Percentiles rank a stretch among this genome's conserved stretches.
Evolutionary conservation across 2,329 filamentous ascomycete species (phyloP).

Genomic region (Dothiorella sarmentorum): DNA sequence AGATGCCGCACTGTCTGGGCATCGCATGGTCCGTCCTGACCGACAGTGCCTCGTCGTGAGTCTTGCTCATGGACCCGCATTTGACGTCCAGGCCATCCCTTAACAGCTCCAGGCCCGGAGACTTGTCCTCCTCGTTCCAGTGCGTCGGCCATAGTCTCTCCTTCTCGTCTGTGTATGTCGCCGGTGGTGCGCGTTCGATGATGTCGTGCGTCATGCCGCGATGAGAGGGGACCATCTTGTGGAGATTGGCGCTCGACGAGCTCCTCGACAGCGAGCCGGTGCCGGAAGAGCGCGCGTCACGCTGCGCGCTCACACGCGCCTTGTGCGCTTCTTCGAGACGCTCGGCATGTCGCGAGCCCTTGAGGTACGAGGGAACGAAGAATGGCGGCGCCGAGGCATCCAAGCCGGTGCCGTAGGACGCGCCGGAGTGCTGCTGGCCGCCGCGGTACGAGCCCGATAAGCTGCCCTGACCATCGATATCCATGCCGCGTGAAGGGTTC

Average conservation of each 20-base stretch:
- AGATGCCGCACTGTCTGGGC: slow-evolving; percentile 85
- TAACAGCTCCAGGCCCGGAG: slow-evolving; percentile 67
- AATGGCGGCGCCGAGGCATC: slow-evolving; percentile 49
- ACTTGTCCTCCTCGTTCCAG: slow-evolving; percentile 81
- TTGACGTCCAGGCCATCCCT: slow-evolving; percentile 70
- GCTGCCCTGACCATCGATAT: slow-evolving; percentile 24
- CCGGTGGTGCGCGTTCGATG: slow-evolving; percentile 65
- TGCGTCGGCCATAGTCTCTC: slow-evolving; percentile 61
- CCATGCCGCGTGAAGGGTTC: slow-evolving; percentile 39
- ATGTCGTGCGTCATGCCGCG: slow-evolving; percentile 80
- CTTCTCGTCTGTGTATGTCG: slow-evolving; percentile 11
- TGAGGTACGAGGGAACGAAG: slow-evolving; percentile 82
- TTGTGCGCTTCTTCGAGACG: slow-evolving; percentile 67
- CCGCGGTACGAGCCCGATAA: slow-evolving; percentile 2
- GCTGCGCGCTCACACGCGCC: slow-evolving; percentile 42
- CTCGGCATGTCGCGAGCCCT: slow-evolving; percentile 72
- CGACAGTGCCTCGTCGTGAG: slow-evolving; percentile 71
- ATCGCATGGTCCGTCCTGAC: slow-evolving; percentile 83
- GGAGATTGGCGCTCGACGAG: slow-evolving; percentile 56
- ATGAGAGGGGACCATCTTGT: slow-evolving; percentile 63
- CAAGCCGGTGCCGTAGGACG: slow-evolving; percentile 25
- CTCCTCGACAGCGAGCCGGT: slow-evolving; percentile 52
- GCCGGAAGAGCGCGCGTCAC: slow-evolving; percentile 43
- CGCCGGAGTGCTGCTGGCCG: slow-evolving; percentile 22
- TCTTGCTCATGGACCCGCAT: slow-evolving; percentile 55